Conservation (phyloP, 352 stramenopile genomes). For the Pelagophyceae sp. region DNA sequence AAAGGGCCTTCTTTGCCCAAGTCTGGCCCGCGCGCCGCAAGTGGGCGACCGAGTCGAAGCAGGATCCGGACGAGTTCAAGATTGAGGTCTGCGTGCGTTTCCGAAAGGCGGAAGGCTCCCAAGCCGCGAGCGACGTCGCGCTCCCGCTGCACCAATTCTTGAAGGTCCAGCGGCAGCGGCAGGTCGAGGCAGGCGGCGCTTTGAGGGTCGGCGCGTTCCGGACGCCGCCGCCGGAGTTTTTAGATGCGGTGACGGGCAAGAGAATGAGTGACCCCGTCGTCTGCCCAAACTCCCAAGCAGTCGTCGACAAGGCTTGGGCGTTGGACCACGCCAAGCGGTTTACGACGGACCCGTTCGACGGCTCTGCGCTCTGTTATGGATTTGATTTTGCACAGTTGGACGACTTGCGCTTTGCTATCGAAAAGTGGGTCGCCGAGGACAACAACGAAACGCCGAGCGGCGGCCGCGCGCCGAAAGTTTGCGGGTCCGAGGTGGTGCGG, state of each 20-base stretch:
- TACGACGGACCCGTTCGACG: constrained; percentile 9
- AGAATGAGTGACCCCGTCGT: neutral
- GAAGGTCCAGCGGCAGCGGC: constrained; percentile 16
- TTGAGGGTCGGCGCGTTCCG: neutral
- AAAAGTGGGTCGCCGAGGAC: neutral
- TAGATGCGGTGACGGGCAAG: neutral
- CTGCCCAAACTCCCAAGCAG: neutral
- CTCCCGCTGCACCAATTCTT: constrained; percentile 28
- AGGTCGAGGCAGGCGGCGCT: neutral
- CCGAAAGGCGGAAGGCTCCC: neutral
- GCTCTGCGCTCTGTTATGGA: neutral
- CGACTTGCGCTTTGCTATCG: too few species aligned
- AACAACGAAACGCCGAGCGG: too few species aligned
- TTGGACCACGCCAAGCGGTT: neutral
- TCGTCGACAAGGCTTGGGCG: constrained; percentile 7
- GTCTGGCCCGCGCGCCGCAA: neutral
- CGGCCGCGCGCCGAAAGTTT: too few species aligned
- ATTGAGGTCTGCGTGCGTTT: constrained; percentile 23
- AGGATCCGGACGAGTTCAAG: constrained; percentile 22
- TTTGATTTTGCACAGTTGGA: too few species aligned
- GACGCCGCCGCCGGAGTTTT: neutral
- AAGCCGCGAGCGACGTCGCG: neutral
- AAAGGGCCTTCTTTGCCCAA: neutral
- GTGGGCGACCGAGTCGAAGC: neutral
- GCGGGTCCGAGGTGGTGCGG: neutral